Conservation (phyloP, 2,329 filamentous ascomycete genomes). For the Aspergillus niger region DNA sequence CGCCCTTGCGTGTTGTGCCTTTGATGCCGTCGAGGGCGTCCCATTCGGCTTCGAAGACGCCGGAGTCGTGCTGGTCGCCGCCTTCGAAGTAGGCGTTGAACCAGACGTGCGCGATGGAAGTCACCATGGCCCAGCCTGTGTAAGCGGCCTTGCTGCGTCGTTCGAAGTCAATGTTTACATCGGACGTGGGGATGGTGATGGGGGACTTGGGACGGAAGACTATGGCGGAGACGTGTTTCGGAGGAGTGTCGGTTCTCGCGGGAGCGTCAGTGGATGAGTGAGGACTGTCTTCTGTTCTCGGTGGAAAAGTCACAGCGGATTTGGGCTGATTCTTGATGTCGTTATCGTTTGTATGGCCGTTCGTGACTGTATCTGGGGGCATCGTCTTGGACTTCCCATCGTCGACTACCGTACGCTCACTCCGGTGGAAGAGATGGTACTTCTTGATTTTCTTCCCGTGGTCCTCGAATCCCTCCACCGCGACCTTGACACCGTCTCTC, state of each 20-base stretch:
- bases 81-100: constrained; percentile 96
- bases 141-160: constrained; percentile 78
- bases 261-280: constrained; percentile 15
- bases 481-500: constrained; percentile 81
- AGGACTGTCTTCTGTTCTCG: not conserved
- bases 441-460: constrained; percentile 82
- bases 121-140: constrained; percentile 82
- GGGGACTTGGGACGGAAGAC: constrained; percentile 73
- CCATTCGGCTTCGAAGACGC: constrained; percentile 72
- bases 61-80: constrained; percentile 68
- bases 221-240: constrained; percentile 67
- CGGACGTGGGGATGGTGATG: constrained; percentile 74
- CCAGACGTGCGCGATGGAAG: constrained; percentile 92
- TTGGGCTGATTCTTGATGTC: not conserved
- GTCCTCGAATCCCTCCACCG: constrained; percentile 82
- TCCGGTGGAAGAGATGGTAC: constrained; percentile 74
- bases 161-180: constrained; percentile 89
- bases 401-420: constrained; percentile 63
- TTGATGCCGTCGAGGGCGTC: constrained; percentile 91
- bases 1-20: constrained; percentile 79
- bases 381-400: constrained; percentile 51
- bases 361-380: not conserved
- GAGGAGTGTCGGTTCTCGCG: constrained; percentile 31
- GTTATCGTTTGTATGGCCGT: not conserved
- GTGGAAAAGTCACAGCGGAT: not conserved